Base-by-base conservation (phyloP, 163 green algal genomes). In the Trebouxia gelatinosa region DNA sequence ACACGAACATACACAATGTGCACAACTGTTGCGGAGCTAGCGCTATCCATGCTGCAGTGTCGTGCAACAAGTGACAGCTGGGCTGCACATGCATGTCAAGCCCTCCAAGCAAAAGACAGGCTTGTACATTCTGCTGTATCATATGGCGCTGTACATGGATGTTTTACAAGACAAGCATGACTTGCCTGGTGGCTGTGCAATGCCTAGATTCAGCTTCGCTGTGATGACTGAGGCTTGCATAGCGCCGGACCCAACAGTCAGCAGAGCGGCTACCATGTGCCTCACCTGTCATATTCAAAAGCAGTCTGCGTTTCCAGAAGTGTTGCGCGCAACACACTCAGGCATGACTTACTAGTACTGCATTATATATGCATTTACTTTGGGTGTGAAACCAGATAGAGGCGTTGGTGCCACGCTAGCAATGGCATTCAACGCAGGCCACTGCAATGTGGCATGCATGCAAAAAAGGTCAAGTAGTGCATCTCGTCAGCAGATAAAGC, bases 261-360 rank as follows among this genome's bases (percentile, higher is more conserved):
- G 71, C 70, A 93, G 80, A 28, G 72, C 79, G 13, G 85, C 89
- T 0, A 76, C 74, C 85, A 93, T 91, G 82, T 93, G 89, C 1
- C 89, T 82, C 7, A 92, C 86, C 81, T 87, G 79, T 76, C 29
- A 23, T 54, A 23, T 9, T 54, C 43, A 54, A 54, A n/a, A n/a
- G n/a, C n/a, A n/a, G n/a, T n/a, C n/a, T n/a, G n/a, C n/a, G n/a
- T n/a, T n/a, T n/a, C n/a, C n/a, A n/a, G n/a, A n/a, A n/a, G n/a
- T n/a, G n/a, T n/a, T n/a, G n/a, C n/a, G n/a, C n/a, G n/a, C n/a
- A n/a, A n/a, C n/a, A n/a, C n/a, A n/a, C n/a, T n/a, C n/a, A n/a
- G n/a, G 43, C 43, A 54, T 54, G 43, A 54, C 43, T 54, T 54
- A 54, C 43, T 54, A 54, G 9, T 54, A 54, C 43, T 54, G 43